phyloP scores from a whole-genome alignment of 805 yeast genomes.

The Zygosaccharomyces bailii region DNA sequence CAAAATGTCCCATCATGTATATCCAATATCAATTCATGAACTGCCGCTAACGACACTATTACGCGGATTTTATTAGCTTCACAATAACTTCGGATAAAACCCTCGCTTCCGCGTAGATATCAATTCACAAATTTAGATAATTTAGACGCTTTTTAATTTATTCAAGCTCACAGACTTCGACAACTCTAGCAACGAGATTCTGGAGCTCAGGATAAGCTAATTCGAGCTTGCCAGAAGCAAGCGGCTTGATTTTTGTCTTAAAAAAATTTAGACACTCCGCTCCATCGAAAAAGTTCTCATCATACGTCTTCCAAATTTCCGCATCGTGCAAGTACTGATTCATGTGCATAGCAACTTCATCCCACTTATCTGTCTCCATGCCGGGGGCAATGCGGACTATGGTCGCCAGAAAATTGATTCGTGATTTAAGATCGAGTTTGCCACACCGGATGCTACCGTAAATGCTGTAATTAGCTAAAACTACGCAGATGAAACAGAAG shows the following conservation, averaged over 20 bases:
- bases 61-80: no score
- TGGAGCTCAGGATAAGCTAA: background rate
- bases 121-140: no score
- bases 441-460: background rate
- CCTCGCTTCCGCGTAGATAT: no score
- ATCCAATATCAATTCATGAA: no score
- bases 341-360: slow-evolving; percentile 1
- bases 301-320: background rate
- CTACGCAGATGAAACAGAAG: no score
- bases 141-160: no score
- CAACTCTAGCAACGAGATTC: background rate
- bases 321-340: background rate
- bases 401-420: slow-evolving; percentile 2
- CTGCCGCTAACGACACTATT: no score
- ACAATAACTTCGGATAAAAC: no score
- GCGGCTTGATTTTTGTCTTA: background rate
- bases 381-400: slow-evolving; percentile 4
- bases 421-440: background rate
- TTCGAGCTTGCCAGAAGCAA: no score
- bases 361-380: slow-evolving; percentile 4
- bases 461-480: background rate
- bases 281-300: background rate
- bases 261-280: background rate
- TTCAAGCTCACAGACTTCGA: background rate
- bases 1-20: no score